Conservation (phyloP, 352 stramenopile species). For the Chloridella minuta region DNA sequence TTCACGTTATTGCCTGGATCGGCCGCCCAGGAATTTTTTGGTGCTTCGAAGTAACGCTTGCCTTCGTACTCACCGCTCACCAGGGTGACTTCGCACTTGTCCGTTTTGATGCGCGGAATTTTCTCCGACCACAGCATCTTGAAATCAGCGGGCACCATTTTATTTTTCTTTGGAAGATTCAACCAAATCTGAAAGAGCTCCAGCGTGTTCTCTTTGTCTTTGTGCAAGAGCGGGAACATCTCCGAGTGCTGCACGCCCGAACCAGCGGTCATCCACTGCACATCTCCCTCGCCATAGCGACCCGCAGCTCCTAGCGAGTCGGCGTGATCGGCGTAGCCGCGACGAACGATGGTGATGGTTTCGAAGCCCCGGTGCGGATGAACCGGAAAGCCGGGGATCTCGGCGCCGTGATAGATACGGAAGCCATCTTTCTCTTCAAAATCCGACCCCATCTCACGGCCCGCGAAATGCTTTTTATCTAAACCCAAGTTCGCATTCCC, state of each 20-base stretch:
- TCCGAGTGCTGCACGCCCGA: slow-evolving; percentile 39
- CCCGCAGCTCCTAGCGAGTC: slow-evolving; percentile 26
- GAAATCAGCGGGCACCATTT: slow-evolving; percentile 24
- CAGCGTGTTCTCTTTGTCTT: slow-evolving; percentile 6
- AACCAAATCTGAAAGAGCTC: slow-evolving; percentile 26
- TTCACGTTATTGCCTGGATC: too few relatives aligned
- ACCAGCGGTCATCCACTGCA: slow-evolving; percentile 42
- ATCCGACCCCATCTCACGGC: too few relatives aligned
- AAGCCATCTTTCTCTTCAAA: too few relatives aligned
- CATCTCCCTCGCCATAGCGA: slow-evolving; percentile 26
- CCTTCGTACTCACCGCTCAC: too few relatives aligned
- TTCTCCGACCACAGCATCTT: too few relatives aligned
- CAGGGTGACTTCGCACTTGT: too few relatives aligned
- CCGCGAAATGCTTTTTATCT: too few relatives aligned
- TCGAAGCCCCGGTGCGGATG: slow-evolving; percentile 31
- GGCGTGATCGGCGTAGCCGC: slow-evolving; percentile 29
- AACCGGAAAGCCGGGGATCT: neutral
- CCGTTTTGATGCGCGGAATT: too few relatives aligned
- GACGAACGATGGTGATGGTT: slow-evolving; percentile 30
- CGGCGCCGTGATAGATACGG: neutral
- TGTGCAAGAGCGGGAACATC: slow-evolving; percentile 23
- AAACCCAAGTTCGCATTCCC: too few relatives aligned
- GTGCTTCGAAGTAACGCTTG: too few relatives aligned
- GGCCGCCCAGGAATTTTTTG: too few relatives aligned
- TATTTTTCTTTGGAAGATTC: slow-evolving; percentile 28